A percentile compares a stretch with the other conserved stretches of the same genome.
Evolutionary conservation across 2,329 filamentous ascomycete genomes (phyloP).

Genomic region (Laburnicola sp.): DNA sequence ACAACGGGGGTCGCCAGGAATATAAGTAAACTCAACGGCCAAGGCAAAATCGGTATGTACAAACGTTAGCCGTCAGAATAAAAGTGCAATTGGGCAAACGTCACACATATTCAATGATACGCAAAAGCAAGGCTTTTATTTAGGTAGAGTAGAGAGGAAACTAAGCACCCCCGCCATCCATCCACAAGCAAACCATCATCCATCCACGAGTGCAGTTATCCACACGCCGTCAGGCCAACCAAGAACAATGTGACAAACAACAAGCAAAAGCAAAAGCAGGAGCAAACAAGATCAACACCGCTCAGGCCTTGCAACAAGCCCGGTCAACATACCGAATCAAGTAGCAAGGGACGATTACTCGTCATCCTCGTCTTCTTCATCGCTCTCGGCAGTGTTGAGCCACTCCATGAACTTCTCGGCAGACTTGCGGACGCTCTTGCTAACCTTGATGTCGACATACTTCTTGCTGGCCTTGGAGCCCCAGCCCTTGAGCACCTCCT

Average conservation of each 20-base stretch:
- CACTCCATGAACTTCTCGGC: conserved; percentile 92
- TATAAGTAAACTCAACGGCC: no score
- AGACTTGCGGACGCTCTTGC: conserved; percentile 93
- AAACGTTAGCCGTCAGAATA: no score
- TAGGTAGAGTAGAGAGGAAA: background rate
- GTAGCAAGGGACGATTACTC: conserved; percentile 20
- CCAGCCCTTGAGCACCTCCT: conserved; percentile 90
- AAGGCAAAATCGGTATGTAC: no score
- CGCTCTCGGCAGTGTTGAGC: conserved; percentile 83
- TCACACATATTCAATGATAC: no score
- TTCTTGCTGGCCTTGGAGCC: conserved; percentile 96
- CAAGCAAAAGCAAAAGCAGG: conserved; percentile 5
- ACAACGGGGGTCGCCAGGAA: no score
- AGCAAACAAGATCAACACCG: background rate
- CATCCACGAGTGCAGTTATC: conserved; percentile 23
- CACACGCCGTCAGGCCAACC: conserved; percentile 24
- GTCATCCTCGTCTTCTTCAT: conserved; percentile 42
- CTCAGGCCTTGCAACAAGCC: background rate
- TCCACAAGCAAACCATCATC: background rate
- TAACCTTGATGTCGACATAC: conserved; percentile 85
- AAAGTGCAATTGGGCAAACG: no score
- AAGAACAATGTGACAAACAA: conserved; percentile 13
- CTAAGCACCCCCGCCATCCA: background rate
- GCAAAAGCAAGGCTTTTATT: background rate
- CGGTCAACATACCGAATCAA: background rate